Percentiles rank a stretch among this genome's conserved stretches.
These are phyloP conservation scores for Pulveroboletus sp. DNA, from an alignment of 768 basidiomycete genomes.

Conservation along the genomic window DNA sequence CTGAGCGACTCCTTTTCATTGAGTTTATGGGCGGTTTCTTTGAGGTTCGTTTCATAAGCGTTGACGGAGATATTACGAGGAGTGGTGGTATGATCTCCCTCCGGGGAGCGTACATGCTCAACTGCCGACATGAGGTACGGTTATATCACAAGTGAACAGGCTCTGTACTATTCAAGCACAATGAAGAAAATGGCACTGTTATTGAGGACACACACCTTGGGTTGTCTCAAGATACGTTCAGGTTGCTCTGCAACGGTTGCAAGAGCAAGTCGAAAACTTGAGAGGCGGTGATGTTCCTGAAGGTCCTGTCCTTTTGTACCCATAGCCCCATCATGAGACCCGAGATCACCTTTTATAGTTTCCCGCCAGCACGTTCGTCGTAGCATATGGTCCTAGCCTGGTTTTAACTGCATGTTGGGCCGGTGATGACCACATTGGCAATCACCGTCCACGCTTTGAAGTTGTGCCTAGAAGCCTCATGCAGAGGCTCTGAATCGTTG, in stretches of 20 bases:
- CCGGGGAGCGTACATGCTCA: slow-evolving; percentile 8
- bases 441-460: too few species aligned
- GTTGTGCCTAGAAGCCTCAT: too few species aligned
- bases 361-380: slow-evolving; percentile 11
- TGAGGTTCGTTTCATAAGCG: slow-evolving; percentile 22
- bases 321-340: background rate
- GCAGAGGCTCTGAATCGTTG: too few species aligned
- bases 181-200: slow-evolving; percentile 6
- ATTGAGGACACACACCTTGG: slow-evolving; percentile 8
- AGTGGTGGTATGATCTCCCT: slow-evolving; percentile 8
- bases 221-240: background rate
- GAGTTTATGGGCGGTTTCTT: slow-evolving; percentile 22
- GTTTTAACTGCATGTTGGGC: too few species aligned
- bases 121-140: slow-evolving; percentile 20
- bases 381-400: too few species aligned
- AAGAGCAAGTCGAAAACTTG: slow-evolving; percentile 1
- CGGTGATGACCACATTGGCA: background rate
- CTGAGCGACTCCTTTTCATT: slow-evolving; percentile 46
- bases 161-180: slow-evolving; percentile 6
- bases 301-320: background rate
- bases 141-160: too few species aligned
- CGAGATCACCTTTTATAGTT: background rate
- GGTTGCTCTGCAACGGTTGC: background rate
- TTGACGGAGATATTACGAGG: slow-evolving; percentile 21
- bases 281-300: background rate